Evolutionary conservation across 2,329 filamentous ascomycete genomes (phyloP).

Genomic region (Arthrinium puccinioides): DNA sequence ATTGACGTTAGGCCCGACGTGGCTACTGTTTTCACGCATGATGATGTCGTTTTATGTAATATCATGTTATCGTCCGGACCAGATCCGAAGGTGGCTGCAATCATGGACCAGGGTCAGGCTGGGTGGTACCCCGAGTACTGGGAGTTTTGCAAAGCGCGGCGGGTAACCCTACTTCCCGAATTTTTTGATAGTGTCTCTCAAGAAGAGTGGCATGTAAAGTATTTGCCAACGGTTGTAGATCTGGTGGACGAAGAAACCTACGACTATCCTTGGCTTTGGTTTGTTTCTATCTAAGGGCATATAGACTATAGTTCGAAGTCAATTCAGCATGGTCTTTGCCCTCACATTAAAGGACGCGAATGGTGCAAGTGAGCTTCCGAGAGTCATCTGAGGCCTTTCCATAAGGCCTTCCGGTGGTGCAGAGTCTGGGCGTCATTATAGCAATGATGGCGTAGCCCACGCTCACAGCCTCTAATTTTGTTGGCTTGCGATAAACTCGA

Average conservation of each 20-base stretch:
- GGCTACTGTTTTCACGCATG: conserved; percentile 8
- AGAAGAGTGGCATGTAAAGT: conserved; percentile 23
- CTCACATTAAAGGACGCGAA: no score
- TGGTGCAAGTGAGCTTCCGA: no score
- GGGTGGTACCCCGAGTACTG: conserved; percentile 2
- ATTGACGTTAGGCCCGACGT: conserved; percentile 19
- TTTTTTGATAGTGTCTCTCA: conserved; percentile 13
- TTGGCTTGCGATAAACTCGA: conserved; percentile 9
- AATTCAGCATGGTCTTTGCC: no score
- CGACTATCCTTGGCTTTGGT: conserved; percentile 25
- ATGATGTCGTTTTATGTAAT: background rate
- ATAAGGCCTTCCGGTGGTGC: no score
- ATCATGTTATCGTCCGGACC: conserved; percentile 1
- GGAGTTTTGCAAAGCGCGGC: conserved; percentile 7
- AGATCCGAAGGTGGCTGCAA: background rate
- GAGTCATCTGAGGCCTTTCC: no score
- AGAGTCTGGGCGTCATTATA: no score
- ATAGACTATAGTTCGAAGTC: no score
- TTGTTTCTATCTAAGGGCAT: conserved; percentile 6
- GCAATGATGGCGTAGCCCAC: no score
- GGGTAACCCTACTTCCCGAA: conserved; percentile 13
- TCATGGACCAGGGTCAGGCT: background rate
- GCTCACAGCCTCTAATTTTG: no score
- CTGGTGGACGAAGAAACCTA: conserved; percentile 21
- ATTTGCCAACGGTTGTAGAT: conserved; percentile 23